phyloP scores from a whole-genome alignment of 1,139 yeast genomes.

The Protomyces inundatus region DNA sequence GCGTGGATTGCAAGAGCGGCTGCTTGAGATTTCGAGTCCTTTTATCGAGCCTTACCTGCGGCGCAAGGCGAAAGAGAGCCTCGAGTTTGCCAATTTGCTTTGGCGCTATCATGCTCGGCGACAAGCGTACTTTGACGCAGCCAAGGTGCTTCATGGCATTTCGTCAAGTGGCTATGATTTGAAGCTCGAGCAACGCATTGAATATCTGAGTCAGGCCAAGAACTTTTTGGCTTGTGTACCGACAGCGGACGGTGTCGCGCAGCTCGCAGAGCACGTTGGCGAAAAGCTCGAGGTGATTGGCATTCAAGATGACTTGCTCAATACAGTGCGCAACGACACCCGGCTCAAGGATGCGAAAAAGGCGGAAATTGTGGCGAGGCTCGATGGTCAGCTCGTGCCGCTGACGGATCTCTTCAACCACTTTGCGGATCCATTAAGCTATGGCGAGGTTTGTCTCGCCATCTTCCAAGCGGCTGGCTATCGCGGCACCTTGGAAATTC shows the following conservation, averaged over 20 bases:
- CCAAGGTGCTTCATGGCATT: slow-evolving; percentile 67
- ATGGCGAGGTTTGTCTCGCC: slow-evolving; percentile 70
- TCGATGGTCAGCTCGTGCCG: slow-evolving; percentile 61
- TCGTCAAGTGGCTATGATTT: slow-evolving; percentile 67
- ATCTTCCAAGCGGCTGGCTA: slow-evolving; percentile 76
- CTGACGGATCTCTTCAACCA: slow-evolving; percentile 78
- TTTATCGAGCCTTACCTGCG: slow-evolving; percentile 71
- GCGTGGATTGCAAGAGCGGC: slow-evolving; percentile 69
- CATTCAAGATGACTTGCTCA: slow-evolving; percentile 74
- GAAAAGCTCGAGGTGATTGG: slow-evolving; percentile 84
- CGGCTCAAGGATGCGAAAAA: slow-evolving; percentile 48
- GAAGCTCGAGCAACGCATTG: slow-evolving; percentile 68
- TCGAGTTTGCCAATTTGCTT: slow-evolving; percentile 71
- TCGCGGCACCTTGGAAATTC: slow-evolving; percentile 37
- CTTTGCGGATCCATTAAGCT: slow-evolving; percentile 82
- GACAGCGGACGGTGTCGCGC: slow-evolving; percentile 47
- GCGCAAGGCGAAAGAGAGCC: slow-evolving; percentile 61
- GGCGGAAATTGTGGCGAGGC: slow-evolving; percentile 48
- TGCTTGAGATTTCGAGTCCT: slow-evolving; percentile 69
- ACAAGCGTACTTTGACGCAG: slow-evolving; percentile 74
- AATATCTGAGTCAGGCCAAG: slow-evolving; percentile 82
- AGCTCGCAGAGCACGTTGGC: slow-evolving; percentile 62
- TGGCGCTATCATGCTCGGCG: slow-evolving; percentile 88
- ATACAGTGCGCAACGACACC: slow-evolving; percentile 54
- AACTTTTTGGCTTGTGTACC: slow-evolving; percentile 73